Base-by-base conservation (phyloP, 768 basidiomycete genomes). In the Russula ochroleuca region DNA sequence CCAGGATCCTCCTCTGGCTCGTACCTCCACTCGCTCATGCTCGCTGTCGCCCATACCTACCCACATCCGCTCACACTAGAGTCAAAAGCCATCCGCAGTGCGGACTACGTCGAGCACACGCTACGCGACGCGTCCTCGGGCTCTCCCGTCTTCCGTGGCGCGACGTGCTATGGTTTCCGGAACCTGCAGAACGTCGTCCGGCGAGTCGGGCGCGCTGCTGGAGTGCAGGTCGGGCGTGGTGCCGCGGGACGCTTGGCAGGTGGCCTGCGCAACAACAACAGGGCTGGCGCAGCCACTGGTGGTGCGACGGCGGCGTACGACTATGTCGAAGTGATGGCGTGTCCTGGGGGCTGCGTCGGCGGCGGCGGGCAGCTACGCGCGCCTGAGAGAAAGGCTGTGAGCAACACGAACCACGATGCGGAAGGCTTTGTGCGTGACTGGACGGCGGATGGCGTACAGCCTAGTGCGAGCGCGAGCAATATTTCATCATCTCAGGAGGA, bases 291-390 rank as follows among this genome's bases (percentile, higher is more conserved):
- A n/a, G 9, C 13, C 3, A 17, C 33, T 19, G 48, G 35, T 38
- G 23, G 51, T 23, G n/a, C 43, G 2, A 9, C 40, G 21, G n/a
- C 73, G 64, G 77, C 80, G 48, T 92, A 92, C 72, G 93, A 96
- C 76, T 97, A 94, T 73, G 87, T 96, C 45, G 94, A 97, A 72
- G 94, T 99, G 66, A 98, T 99, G 97, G 97, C 97, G 38, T 99
- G 97, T 77, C 97, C 97, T 0, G 87, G 89, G 0, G 97, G 97
- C 19, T 98, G 97, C 73, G 92, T 97, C 47, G 98, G 98, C 72
- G 97, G 97, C 9, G 97, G 96, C 23, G 97, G 97, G 6, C 97
- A 98, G 78, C 74, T 88, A 31, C 72, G 72, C 13, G 57, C 57
- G 2, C 63, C 63, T 15, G 49, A 63, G 19, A 57, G 25, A 11